Base-by-base conservation (phyloP, 257 asterid species). In the Primulina huaijiensis region DNA sequence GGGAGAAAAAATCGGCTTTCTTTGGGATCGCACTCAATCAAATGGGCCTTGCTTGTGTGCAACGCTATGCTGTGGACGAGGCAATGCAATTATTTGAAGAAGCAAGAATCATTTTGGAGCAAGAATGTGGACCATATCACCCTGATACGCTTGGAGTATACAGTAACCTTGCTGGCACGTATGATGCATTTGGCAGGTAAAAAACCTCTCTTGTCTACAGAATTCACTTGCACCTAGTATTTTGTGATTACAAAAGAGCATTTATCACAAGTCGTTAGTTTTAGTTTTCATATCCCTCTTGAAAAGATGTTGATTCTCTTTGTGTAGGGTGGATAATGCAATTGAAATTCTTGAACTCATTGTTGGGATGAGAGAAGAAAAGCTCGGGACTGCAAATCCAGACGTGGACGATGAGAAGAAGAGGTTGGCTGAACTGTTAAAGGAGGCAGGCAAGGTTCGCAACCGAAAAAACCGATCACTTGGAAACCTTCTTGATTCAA, bases 321-420 rank as follows among this genome's bases (percentile, higher is more conserved):
- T 50, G 25, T 69, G 68, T 81, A 92, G 98, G 83, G 71, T 92
- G 84, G 92, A 89, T 65, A 97, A 92, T 77, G 98, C 98, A 27
- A 92, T 89, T 33, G 85, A 84, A 75, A 79, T 89, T 65, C 78
- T 92, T 74, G 98, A 92, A 84, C 80, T 85, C 65, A 79, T 92
- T 11, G 98, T 92, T 27, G 92, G 90, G 14, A 84, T 86, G 89
- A 90, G 98, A 62, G 98, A 92, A 83, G 98, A 92, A 79, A 92
- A 89, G 88, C 96, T 92, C 20, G 98, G 98, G 76, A 89, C 98
- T 67, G 98, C 98, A 34, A 92, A 92, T 85, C 97, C 98, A 55
- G 97, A 92, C 0, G 92, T 92, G 35, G 92, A 85, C 8, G 98
- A 92, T 27, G 98, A 92, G 80, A 92, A 88, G 83, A 92, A 79